Evolutionary conservation across 352 stramenopile genomes (phyloP).

Genomic region (Phytophthora crassamura): DNA sequence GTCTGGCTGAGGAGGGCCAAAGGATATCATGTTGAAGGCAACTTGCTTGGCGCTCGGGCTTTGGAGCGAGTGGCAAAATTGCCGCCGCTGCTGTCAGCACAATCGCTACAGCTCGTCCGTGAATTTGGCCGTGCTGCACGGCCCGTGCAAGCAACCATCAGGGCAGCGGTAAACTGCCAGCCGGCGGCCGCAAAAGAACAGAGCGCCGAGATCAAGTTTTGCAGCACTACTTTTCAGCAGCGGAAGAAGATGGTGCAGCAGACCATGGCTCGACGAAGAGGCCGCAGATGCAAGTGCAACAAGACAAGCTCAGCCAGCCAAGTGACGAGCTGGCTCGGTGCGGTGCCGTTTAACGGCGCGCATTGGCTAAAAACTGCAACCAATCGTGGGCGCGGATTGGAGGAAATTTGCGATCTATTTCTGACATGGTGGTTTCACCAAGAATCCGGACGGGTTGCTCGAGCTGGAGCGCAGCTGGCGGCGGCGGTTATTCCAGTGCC

Average conservation of each 20-base stretch:
- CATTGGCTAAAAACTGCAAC: constrained; percentile 15
- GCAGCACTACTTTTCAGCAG: background rate
- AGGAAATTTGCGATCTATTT: constrained; percentile 10
- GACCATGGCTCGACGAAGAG: too few species aligned
- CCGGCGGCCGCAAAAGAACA: background rate
- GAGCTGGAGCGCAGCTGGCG: too few species aligned
- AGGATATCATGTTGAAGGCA: too few species aligned
- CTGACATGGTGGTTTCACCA: constrained; percentile 13
- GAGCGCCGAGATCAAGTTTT: background rate
- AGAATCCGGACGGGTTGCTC: constrained; percentile 14
- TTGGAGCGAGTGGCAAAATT: too few species aligned
- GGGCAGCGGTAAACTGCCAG: constrained; percentile 2
- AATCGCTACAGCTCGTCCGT: too few species aligned
- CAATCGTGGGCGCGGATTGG: constrained; percentile 7
- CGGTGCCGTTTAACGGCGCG: constrained; percentile 8
- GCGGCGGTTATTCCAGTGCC: constrained; percentile 18
- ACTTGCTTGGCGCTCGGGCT: too few species aligned
- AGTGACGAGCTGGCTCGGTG: constrained; percentile 9
- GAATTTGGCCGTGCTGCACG: too few species aligned
- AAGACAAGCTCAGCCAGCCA: too few species aligned
- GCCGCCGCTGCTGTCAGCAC: too few species aligned
- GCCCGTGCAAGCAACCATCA: background rate
- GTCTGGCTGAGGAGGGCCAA: too few species aligned
- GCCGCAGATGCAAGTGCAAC: too few species aligned
- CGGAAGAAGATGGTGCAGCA: background rate